These are phyloP conservation scores for Saccharomyces hybrid DNA, from an alignment of 1,139 yeast genomes.

Conservation along the genomic window DNA sequence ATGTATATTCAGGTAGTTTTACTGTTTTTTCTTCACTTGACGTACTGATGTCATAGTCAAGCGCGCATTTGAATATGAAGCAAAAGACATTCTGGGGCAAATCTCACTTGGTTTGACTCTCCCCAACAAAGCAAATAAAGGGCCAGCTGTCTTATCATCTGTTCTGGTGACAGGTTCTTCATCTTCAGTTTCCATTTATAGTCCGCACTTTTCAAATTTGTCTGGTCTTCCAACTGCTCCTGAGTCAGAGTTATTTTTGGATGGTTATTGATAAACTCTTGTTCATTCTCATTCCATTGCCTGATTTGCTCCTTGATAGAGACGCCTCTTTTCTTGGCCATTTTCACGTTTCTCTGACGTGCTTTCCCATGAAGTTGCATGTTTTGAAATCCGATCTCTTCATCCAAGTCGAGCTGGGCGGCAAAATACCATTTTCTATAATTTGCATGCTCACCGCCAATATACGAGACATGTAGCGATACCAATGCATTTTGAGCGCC, in stretches of 20 bases:
- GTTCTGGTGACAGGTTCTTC: conserved; percentile 45
- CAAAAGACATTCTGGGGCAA: conserved; percentile 80
- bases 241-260: conserved; percentile 28
- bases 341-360: conserved; percentile 29
- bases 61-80: conserved; percentile 70
- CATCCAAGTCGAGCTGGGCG: conserved; percentile 59
- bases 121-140: conserved; percentile 79
- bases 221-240: conserved; percentile 56
- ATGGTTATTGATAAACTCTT: conserved; percentile 27
- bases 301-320: conserved; percentile 30
- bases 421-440: conserved; percentile 72
- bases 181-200: conserved; percentile 58
- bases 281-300: conserved; percentile 29
- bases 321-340: conserved; percentile 33
- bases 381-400: conserved; percentile 44
- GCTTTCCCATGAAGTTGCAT: conserved; percentile 35
- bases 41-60: conserved; percentile 44
- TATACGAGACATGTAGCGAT: conserved; percentile 62
- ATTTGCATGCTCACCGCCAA: conserved; percentile 63
- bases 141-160: conserved; percentile 58
- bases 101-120: conserved; percentile 75
- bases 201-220: conserved; percentile 46
- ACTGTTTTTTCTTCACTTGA: neutral
- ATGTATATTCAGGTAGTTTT: conserved; percentile 33
- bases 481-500: conserved; percentile 47